These are phyloP conservation scores for Linnemannia elongata DNA, from an alignment of 192 early-diverging fungal species.

Conservation along the genomic window DNA sequence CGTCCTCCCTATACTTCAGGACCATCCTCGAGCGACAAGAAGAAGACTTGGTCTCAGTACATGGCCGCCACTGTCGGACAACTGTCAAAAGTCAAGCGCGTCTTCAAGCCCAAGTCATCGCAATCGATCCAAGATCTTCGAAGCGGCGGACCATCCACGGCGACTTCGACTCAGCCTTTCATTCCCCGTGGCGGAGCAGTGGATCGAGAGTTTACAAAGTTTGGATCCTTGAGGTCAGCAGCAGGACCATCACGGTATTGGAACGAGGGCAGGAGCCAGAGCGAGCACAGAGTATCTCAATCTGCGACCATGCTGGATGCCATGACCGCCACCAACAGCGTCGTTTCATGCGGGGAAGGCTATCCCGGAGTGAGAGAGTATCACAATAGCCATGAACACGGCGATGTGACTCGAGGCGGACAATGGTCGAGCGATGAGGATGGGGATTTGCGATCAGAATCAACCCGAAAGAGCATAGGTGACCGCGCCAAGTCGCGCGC, in stretches of 20 bases:
- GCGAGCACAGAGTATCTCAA: not conserved
- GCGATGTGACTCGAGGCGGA: not conserved
- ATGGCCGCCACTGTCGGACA: conserved; percentile 40
- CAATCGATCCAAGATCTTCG: conserved; percentile 23
- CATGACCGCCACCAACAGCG: conserved; percentile 11
- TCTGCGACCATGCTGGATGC: not conserved
- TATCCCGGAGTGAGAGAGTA: conserved; percentile 8
- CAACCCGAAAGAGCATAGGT: not conserved
- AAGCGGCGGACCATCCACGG: not conserved
- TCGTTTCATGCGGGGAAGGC: conserved; percentile 15
- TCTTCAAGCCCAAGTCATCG: conserved; percentile 21
- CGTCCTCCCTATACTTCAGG: conserved; percentile 4
- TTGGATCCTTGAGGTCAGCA: not conserved
- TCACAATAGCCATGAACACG: not conserved
- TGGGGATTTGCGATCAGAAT: conserved; percentile 4
- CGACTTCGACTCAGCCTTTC: conserved; percentile 5
- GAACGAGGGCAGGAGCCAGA: not conserved
- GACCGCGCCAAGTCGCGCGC: not conserved
- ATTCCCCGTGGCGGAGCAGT: not conserved
- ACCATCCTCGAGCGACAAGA: conserved; percentile 22
- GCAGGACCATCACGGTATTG: not conserved
- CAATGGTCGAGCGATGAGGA: conserved; percentile 41
- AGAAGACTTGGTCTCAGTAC: conserved; percentile 42
- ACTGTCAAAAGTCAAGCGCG: conserved; percentile 45
- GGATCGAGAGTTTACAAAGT: not conserved